Conservation (phyloP, 2,329 filamentous ascomycete genomes). For the Neocucurbitaria cava region DNA sequence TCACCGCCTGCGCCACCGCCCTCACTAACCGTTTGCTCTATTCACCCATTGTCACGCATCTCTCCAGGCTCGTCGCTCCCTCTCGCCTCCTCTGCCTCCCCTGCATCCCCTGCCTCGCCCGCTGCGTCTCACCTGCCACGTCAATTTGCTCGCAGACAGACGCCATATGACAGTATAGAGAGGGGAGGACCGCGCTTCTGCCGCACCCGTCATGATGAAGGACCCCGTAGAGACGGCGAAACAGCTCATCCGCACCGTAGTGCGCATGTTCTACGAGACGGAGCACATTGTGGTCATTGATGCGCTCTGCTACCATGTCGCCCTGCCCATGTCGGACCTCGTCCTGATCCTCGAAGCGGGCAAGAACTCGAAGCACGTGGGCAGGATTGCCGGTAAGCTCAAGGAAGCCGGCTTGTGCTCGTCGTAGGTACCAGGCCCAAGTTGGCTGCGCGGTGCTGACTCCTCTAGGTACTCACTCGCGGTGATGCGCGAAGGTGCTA, state of each 20-base stretch:
- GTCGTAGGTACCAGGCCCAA: constrained; percentile 63
- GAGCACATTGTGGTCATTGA: constrained; percentile 84
- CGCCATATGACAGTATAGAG: constrained; percentile 3
- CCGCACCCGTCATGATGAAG: constrained; percentile 40
- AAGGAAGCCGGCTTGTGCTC: constrained; percentile 85
- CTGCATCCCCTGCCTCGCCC: too few relatives aligned
- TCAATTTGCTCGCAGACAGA: constrained; percentile 19
- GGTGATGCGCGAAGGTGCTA: constrained; percentile 80
- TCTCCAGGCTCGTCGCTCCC: constrained; percentile 2
- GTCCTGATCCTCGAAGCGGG: constrained; percentile 75
- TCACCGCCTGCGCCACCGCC: constrained; percentile 33
- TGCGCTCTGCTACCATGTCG: constrained; percentile 77
- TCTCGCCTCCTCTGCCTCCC: constrained; percentile 11
- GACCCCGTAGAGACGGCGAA: constrained; percentile 70
- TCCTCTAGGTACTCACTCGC: constrained; percentile 69
- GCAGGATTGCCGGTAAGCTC: constrained; percentile 85
- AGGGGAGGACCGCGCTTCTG: constrained; percentile 1
- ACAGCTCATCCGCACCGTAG: constrained; percentile 83
- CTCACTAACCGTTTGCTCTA: too few relatives aligned
- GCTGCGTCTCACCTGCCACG: constrained; percentile 11
- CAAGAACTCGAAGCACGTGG: constrained; percentile 89
- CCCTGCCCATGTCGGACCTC: constrained; percentile 85
- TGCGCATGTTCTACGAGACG: constrained; percentile 84
- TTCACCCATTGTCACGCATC: too few relatives aligned
- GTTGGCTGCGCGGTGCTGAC: constrained; percentile 18